Percentiles rank a stretch among this genome's conserved stretches.
These are phyloP conservation scores for Agarophyton chilense DNA, from an alignment of 23 red algal species.

Conservation along the genomic window DNA sequence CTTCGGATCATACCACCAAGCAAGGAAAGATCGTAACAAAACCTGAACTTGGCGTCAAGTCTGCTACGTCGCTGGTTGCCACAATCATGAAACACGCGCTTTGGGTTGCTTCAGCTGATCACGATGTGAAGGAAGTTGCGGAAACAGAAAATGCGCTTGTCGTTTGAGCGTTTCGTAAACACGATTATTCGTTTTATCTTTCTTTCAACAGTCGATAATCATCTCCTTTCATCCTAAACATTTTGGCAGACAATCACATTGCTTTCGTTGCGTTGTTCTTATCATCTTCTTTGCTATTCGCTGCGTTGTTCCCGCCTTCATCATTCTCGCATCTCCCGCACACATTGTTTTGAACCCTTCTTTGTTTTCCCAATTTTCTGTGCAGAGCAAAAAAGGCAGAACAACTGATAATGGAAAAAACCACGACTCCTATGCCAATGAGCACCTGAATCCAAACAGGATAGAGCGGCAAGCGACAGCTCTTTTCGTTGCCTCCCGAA, in stretches of 20 bases:
- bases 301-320: neutral
- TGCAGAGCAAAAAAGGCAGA: too few species aligned
- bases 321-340: neutral
- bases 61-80: conserved; percentile 37
- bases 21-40: conserved; percentile 59
- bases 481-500: neutral
- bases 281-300: neutral
- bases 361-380: neutral
- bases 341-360: neutral
- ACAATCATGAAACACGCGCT: conserved; percentile 55
- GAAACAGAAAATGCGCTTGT: conserved; percentile 37
- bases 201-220: neutral
- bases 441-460: conserved; percentile 30
- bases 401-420: too few species aligned
- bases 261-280: neutral
- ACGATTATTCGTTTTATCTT: neutral
- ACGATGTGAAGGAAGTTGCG: conserved; percentile 12
- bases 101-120: conserved; percentile 2
- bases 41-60: neutral
- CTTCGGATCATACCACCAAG: conserved; percentile 29
- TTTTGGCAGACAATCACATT: neutral
- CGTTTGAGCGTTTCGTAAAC: conserved; percentile 31
- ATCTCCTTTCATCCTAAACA: too few species aligned
- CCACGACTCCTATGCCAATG: neutral
- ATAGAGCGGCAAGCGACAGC: conserved; percentile 11